phyloP scores from a whole-genome alignment of 2,329 filamentous ascomycete species.

The Trichoderma aggressivum region DNA sequence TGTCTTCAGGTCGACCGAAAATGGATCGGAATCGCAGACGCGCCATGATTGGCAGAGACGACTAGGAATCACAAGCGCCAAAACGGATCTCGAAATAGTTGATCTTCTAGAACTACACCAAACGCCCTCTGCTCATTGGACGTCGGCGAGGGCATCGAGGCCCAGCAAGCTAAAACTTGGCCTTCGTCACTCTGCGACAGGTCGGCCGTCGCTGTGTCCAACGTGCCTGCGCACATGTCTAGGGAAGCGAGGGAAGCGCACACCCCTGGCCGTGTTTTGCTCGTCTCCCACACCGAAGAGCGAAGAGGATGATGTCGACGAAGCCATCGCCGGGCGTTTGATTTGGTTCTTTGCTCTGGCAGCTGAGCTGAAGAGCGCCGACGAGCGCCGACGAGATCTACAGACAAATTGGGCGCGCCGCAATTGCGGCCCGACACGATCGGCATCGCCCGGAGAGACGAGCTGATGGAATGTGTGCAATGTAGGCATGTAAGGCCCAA shows the following conservation, averaged over 20 bases:
- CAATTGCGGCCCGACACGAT: conserved; percentile 17
- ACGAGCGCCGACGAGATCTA: conserved; percentile 6
- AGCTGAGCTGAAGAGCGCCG: background rate
- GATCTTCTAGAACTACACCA: conserved; percentile 23
- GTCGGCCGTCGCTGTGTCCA: background rate
- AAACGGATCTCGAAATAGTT: conserved; percentile 3
- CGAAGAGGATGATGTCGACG: background rate
- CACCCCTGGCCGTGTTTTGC: background rate
- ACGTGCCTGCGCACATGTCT: background rate
- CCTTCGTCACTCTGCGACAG: conserved; percentile 6
- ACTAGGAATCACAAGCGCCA: background rate
- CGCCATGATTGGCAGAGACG: conserved; percentile 5
- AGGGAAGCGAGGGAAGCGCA: background rate
- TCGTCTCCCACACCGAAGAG: conserved; percentile 4
- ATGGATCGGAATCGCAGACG: conserved; percentile 31
- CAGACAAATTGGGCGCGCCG: conserved; percentile 15
- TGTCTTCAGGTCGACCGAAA: conserved; percentile 32
- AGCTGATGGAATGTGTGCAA: conserved; percentile 11
- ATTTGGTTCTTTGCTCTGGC: background rate
- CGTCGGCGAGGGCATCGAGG: background rate
- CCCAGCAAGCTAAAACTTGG: conserved; percentile 12
- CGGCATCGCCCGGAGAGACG: conserved; percentile 9
- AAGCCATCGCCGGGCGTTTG: background rate
- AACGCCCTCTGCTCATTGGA: conserved; percentile 11
- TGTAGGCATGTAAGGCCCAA: background rate